These are phyloP conservation scores for Lumnitzera racemosa DNA, from an alignment of 345 rosid genomes.

Conservation along the genomic window DNA sequence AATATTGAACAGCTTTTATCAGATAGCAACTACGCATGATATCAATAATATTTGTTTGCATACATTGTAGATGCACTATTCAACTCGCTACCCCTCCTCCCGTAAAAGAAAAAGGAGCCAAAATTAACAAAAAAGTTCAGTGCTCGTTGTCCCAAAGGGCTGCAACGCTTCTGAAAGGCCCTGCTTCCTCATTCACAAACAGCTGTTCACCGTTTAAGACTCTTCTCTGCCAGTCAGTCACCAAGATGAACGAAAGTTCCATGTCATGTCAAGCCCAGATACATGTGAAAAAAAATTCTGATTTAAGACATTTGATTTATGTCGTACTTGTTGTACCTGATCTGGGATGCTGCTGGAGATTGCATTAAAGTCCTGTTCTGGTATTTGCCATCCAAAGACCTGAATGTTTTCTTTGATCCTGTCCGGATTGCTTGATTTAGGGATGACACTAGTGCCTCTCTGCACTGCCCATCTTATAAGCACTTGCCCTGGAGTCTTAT, in stretches of 20 bases:
- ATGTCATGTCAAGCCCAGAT: too few relatives aligned
- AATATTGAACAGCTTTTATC: too few relatives aligned
- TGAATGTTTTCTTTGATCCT: constrained; percentile 44
- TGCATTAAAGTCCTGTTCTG: constrained; percentile 38
- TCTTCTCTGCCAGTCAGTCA: constrained; percentile 22
- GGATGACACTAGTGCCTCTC: constrained; percentile 48
- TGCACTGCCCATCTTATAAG: constrained; percentile 51
- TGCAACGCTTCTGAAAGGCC: constrained; percentile 42
- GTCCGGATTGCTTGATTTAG: constrained; percentile 38
- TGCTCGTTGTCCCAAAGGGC: constrained; percentile 56
- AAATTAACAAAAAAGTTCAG: constrained; percentile 3
- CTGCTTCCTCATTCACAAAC: constrained; percentile 28
- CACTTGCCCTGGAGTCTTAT: constrained; percentile 42
- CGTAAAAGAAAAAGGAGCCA: too few relatives aligned
- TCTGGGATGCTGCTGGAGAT: constrained; percentile 27
- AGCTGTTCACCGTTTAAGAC: constrained; percentile 40
- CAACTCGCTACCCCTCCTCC: too few relatives aligned
- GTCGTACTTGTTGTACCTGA: constrained; percentile 15
- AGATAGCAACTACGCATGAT: too few relatives aligned
- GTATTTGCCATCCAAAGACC: constrained; percentile 43
- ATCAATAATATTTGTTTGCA: too few relatives aligned
- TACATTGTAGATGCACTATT: too few relatives aligned
- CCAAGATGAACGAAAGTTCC: too few relatives aligned
- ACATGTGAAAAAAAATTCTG: too few relatives aligned
- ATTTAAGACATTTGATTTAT: too few relatives aligned